Conservation (phyloP, 108 stramenopile genomes). For the Mediolabrus comicus region DNA sequence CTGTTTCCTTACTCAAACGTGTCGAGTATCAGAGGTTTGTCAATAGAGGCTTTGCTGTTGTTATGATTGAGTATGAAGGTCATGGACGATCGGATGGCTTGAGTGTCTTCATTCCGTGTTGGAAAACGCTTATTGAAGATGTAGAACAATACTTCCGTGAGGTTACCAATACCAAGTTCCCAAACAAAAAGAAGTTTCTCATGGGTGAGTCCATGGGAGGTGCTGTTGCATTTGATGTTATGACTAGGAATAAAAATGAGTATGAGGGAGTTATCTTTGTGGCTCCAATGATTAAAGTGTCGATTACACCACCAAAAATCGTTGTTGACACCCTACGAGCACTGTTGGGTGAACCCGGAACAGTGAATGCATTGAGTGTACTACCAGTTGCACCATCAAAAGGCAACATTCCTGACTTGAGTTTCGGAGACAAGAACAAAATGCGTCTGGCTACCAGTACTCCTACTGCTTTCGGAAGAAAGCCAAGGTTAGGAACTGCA, state of each 20-base stretch:
- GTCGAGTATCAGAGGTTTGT: conserved; percentile 50
- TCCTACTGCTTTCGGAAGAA: conserved; percentile 47
- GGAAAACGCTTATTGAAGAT: conserved; percentile 48
- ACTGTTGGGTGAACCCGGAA: conserved; percentile 48
- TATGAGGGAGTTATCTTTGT: conserved; percentile 63
- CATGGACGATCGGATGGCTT: conserved; percentile 65
- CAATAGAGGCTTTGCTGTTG: conserved; percentile 53
- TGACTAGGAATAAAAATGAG: conserved; percentile 30
- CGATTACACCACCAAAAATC: conserved; percentile 58
- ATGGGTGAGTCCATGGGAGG: conserved; percentile 80
- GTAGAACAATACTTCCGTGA: conserved; percentile 49
- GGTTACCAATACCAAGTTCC: conserved; percentile 32
- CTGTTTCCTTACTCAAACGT: conserved; percentile 52
- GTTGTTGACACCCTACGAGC: conserved; percentile 50
- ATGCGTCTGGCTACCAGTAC: conserved; percentile 18
- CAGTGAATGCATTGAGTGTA: conserved; percentile 28
- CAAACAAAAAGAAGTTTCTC: conserved; percentile 49
- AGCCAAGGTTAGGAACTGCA: conserved; percentile 66
- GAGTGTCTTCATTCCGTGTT: conserved; percentile 48
- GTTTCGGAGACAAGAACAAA: conserved; percentile 55
- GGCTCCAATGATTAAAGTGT: conserved; percentile 70
- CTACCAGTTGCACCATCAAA: conserved; percentile 51
- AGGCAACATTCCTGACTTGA: conserved; percentile 39
- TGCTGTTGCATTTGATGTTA: conserved; percentile 55
- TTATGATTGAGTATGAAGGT: conserved; percentile 73